phyloP scores from a whole-genome alignment of 2,329 filamentous ascomycete species.

The Metarhizium album region DNA sequence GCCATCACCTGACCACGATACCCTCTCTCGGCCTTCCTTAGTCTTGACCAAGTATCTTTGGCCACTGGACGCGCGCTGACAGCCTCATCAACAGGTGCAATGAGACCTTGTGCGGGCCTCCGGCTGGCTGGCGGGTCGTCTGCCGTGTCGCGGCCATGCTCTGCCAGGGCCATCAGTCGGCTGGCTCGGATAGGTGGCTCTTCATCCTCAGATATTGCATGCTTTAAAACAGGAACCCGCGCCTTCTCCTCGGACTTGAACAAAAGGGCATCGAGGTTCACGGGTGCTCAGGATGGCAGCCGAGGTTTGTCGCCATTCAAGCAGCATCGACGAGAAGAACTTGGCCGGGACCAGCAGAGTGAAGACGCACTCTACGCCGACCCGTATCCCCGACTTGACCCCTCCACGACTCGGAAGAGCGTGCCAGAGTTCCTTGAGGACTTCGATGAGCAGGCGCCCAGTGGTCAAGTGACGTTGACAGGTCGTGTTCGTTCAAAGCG shows the following conservation, averaged over 20 bases:
- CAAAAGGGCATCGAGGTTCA: constrained; percentile 8
- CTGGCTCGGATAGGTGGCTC: constrained; percentile 1
- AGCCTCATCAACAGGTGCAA: constrained; percentile 17
- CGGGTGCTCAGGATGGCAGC: constrained; percentile 10
- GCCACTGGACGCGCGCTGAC: constrained; percentile 2
- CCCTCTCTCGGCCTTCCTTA: not conserved
- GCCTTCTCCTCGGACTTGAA: constrained; percentile 13
- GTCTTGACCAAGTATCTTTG: not conserved
- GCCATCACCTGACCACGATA: constrained; percentile 26
- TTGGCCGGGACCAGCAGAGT: constrained; percentile 22
- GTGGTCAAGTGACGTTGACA: constrained; percentile 21
- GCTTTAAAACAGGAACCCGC: constrained; percentile 4
- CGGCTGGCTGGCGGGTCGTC: constrained; percentile 20
- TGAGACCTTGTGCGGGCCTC: constrained; percentile 27
- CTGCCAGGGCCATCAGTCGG: not conserved
- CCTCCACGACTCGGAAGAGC: constrained; percentile 16
- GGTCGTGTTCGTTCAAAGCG: constrained; percentile 68
- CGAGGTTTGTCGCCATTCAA: constrained; percentile 25
- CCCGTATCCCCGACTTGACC: constrained; percentile 24
- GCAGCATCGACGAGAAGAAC: constrained; percentile 22
- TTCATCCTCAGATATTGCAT: not conserved
- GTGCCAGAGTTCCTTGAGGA: constrained; percentile 24
- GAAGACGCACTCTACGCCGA: constrained; percentile 25
- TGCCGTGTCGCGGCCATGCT: constrained; percentile 5
- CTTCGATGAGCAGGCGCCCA: constrained; percentile 15